Evolutionary conservation across 1,139 yeast genomes (phyloP), one percentile per base, ranked within the genome.

Genomic region (Blastobotrys malaysiensis): DNA sequence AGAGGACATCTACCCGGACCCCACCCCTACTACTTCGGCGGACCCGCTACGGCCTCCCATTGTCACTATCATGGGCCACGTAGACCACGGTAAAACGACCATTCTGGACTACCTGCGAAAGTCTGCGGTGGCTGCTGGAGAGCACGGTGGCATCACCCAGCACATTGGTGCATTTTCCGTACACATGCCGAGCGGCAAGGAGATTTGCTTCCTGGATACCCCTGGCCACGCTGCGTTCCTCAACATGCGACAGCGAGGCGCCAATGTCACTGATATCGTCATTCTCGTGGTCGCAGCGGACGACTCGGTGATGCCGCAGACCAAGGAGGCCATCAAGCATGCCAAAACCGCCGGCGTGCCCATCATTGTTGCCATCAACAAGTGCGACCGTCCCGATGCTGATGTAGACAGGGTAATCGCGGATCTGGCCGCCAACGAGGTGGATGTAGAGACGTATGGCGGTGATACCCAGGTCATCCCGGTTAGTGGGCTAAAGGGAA

Each of bases 141-240:
- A 93, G 66, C 88, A 85, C 69, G 99, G 99, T 50, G 99, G 99
- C 20, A 93, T 93, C 52, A 93, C 99, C 0, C 99, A 93, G 69
- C 98, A 91, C 68, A 93, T 93, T 57, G 99, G 99, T 67, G 99
- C 99, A 0, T 95, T 95, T 65, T 86, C 95, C 6, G 96, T 93
- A 21, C 74, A 77, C 13, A 81, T 96, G 0, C 69, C 80, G 1
- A 82, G 95, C 1, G 83, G 86, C 63, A 86, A 84, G 68, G 76
- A 76, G 52, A 88, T 93, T 60, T 91, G 98, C 0, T 91, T 93
- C 61, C 76, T 93, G 59, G 99, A 93, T 69, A 93, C 99, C 0
- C 99, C 99, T 0, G 99, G 99, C 0, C 99, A 93, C 71, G 95
- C 97, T 13, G 99, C 98, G 0, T 93, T 93, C 66, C 76, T 93